These are phyloP conservation scores for Turnera subulata DNA, from an alignment of 345 rosid species.

Conservation along the genomic window DNA sequence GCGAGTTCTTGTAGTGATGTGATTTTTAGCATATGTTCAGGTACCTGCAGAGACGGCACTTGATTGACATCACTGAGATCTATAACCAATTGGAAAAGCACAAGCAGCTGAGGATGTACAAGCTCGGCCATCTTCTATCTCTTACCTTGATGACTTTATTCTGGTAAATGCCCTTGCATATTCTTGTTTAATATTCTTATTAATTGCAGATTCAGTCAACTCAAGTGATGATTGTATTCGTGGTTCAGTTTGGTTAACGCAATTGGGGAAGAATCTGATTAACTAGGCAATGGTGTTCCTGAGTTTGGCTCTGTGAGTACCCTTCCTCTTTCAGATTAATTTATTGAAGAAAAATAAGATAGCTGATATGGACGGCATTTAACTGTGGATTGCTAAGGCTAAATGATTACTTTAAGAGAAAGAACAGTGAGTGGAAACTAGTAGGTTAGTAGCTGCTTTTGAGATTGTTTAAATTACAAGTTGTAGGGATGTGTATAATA, in stretches of 20 bases:
- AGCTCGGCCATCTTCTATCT: constrained; percentile 6
- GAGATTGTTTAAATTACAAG: too few species aligned
- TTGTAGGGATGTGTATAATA: too few species aligned
- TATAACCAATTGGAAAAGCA: constrained; percentile 15
- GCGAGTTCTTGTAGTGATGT: not conserved
- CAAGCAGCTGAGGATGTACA: constrained; percentile 9
- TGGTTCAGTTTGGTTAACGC: constrained; percentile 12
- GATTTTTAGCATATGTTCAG: not conserved
- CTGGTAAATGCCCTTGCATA: constrained; percentile 5
- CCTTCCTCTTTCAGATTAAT: too few species aligned
- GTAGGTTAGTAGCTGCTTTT: too few species aligned
- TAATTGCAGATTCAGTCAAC: not conserved
- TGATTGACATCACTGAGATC: constrained; percentile 17
- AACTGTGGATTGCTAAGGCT: too few species aligned
- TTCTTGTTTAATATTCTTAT: not conserved
- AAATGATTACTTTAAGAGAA: too few species aligned
- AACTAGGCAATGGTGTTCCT: not conserved
- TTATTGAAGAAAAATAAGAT: too few species aligned
- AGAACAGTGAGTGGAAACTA: too few species aligned
- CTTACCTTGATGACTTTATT: constrained; percentile 8
- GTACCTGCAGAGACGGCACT: constrained; percentile 9
- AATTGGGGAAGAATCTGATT: constrained; percentile 4
- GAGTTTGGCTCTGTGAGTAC: not conserved
- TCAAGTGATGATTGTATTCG: not conserved
- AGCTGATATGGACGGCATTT: too few species aligned